Percentiles rank a stretch among this genome's conserved stretches.
Conservation (phyloP, 345 rosid species). For the Cardamine occulta region DNA sequence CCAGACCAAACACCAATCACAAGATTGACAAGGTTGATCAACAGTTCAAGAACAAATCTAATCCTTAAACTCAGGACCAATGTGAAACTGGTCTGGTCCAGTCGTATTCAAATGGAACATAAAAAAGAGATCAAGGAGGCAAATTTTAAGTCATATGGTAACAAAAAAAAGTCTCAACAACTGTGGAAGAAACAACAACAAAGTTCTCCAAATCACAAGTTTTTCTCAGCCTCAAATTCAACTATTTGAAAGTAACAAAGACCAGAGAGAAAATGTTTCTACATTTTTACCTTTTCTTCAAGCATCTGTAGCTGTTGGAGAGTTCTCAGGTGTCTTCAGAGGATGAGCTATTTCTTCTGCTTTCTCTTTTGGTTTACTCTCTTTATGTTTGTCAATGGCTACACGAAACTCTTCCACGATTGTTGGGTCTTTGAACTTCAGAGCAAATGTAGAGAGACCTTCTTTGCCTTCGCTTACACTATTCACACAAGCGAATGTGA, state of each 20-base stretch:
- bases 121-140: constrained; percentile 6
- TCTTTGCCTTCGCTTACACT: constrained; percentile 65
- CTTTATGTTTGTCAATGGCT: constrained; percentile 61
- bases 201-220: constrained; percentile 28
- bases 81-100: background rate
- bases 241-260: constrained; percentile 19
- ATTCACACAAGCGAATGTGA: constrained; percentile 89
- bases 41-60: background rate
- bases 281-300: constrained; percentile 41
- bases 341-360: constrained; percentile 31
- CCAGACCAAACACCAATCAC: background rate
- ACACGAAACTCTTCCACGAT: constrained; percentile 70
- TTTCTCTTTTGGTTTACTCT: constrained; percentile 42
- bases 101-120: constrained; percentile 5
- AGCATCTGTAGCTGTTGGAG: constrained; percentile 62
- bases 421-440: constrained; percentile 78
- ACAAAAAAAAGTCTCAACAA: constrained; percentile 6
- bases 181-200: constrained; percentile 17
- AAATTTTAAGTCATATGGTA: constrained; percentile 12
- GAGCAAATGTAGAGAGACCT: constrained; percentile 75
- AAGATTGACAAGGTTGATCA: background rate
- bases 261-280: constrained; percentile 8
- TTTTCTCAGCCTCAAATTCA: constrained; percentile 35
- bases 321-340: constrained; percentile 86
- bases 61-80: background rate